A percentile compares a stretch with the other conserved stretches of the same genome.
Evolutionary conservation across 1,284 basidiomycete species (phyloP).

Genomic region (Tetrapyrgos nigripes): DNA sequence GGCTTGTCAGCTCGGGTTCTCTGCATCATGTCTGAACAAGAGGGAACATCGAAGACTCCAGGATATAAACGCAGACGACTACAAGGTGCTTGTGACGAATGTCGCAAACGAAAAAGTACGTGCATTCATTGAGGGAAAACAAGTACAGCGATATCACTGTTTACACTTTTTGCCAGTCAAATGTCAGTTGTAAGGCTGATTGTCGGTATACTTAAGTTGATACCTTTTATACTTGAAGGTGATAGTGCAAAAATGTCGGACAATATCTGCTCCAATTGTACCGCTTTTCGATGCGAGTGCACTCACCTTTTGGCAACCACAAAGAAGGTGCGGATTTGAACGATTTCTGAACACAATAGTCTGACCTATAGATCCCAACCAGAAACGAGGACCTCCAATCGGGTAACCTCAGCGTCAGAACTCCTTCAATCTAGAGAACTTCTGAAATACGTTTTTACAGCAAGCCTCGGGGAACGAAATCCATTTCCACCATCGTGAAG

Average conservation of each 20-base stretch:
- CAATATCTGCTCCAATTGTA: slow-evolving; percentile 14
- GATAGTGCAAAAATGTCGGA: slow-evolving; percentile 13
- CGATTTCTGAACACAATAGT: neutral
- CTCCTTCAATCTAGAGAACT: neutral
- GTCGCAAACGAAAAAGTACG: slow-evolving; percentile 13
- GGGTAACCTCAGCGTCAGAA: neutral
- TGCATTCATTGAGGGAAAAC: neutral
- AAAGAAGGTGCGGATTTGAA: slow-evolving; percentile 1
- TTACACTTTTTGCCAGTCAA: neutral
- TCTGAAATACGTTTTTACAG: neutral
- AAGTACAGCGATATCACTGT: too few relatives aligned
- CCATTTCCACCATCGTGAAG: neutral
- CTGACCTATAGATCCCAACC: neutral
- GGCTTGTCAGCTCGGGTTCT: too few relatives aligned
- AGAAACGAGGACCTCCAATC: slow-evolving; percentile 2
- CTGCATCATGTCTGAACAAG: slow-evolving; percentile 11
- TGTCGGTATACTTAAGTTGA: neutral
- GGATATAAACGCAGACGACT: slow-evolving; percentile 8
- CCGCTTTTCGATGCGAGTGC: slow-evolving; percentile 10
- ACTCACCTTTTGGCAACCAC: slow-evolving; percentile 1
- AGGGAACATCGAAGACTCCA: neutral
- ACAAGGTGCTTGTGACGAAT: slow-evolving; percentile 15
- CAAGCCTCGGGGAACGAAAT: neutral
- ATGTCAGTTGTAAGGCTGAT: neutral
- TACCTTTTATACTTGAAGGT: neutral